These are phyloP conservation scores for Chaetomium cochliodes DNA, from an alignment of 495 filamentous ascomycete species.

Conservation along the genomic window DNA sequence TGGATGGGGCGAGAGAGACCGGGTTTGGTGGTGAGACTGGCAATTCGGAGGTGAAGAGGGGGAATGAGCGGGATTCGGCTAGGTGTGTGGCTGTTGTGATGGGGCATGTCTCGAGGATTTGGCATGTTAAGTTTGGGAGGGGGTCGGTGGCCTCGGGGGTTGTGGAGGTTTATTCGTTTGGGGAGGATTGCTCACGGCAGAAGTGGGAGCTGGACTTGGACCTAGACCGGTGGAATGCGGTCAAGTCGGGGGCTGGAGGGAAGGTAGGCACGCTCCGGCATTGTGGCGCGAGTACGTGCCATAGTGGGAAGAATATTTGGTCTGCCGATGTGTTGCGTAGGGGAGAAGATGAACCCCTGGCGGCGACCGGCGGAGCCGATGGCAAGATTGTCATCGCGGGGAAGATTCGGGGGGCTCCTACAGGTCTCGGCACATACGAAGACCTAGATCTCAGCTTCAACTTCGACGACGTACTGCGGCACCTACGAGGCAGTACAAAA, in stretches of 20 bases:
- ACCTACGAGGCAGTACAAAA: not conserved
- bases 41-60: constrained; percentile 31
- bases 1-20: constrained; percentile 45
- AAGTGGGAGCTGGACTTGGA: constrained; percentile 61
- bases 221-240: constrained; percentile 13
- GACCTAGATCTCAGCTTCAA: constrained; percentile 26
- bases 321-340: constrained; percentile 54
- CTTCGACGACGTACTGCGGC: constrained; percentile 27
- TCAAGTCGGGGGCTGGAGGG: constrained; percentile 16
- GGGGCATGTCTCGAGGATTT: constrained; percentile 88
- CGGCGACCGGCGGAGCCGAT: constrained; percentile 89
- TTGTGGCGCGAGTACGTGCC: constrained; percentile 55
- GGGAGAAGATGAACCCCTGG: constrained; percentile 33
- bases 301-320: constrained; percentile 93
- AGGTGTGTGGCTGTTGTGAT: constrained; percentile 63
- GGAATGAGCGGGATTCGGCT: constrained; percentile 23
- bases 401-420: not conserved
- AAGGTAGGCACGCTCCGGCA: constrained; percentile 48
- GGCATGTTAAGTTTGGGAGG: constrained; percentile 66
- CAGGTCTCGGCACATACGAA: not conserved
- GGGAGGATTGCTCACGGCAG: constrained; percentile 73
- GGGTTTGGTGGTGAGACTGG: constrained; percentile 43
- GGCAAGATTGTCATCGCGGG: constrained; percentile 54
- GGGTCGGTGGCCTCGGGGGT: not conserved
- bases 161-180: constrained; percentile 64